Evolutionary conservation across 2,329 filamentous ascomycete species (phyloP).

Genomic region (Sporothrix dimorphospora): DNA sequence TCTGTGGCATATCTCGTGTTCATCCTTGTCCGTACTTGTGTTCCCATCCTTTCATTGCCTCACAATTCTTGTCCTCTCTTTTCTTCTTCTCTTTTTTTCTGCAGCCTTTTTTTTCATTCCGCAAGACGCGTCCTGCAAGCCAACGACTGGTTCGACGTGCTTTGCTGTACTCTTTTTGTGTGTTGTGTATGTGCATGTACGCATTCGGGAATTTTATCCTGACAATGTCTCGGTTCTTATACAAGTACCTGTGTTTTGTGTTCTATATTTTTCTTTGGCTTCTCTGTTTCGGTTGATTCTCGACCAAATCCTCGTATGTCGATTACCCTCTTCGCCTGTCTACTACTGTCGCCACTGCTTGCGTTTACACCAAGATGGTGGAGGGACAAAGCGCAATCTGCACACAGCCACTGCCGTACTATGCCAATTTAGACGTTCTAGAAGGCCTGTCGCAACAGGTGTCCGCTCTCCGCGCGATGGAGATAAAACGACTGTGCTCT

Average conservation of each 20-base stretch:
- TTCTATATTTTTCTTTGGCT: background rate
- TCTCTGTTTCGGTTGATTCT: background rate
- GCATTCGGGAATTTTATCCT: slow-evolving; percentile 19
- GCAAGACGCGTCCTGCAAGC: slow-evolving; percentile 15
- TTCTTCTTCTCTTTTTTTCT: background rate
- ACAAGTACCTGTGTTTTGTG: background rate
- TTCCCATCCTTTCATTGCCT: slow-evolving; percentile 10
- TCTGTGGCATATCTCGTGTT: slow-evolving; percentile 28
- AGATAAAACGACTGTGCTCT: background rate
- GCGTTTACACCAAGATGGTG: background rate
- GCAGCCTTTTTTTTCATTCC: background rate
- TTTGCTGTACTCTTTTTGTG: background rate
- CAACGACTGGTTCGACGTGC: background rate
- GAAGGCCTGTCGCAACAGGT: background rate
- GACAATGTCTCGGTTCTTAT: slow-evolving; percentile 16
- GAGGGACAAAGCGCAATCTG: slow-evolving; percentile 15
- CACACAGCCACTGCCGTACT: slow-evolving; percentile 17
- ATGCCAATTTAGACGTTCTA: slow-evolving; percentile 21
- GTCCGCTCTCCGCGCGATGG: background rate
- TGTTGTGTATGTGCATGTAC: slow-evolving; percentile 5
- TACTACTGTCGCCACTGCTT: background rate
- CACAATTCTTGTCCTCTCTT: background rate
- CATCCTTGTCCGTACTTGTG: slow-evolving; percentile 20
- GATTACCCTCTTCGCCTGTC: background rate
- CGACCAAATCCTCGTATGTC: background rate